Evolutionary conservation across 495 filamentous ascomycete species (phyloP), one percentile per base, ranked within the genome.

Genomic region (Aspergillus biplanus): DNA sequence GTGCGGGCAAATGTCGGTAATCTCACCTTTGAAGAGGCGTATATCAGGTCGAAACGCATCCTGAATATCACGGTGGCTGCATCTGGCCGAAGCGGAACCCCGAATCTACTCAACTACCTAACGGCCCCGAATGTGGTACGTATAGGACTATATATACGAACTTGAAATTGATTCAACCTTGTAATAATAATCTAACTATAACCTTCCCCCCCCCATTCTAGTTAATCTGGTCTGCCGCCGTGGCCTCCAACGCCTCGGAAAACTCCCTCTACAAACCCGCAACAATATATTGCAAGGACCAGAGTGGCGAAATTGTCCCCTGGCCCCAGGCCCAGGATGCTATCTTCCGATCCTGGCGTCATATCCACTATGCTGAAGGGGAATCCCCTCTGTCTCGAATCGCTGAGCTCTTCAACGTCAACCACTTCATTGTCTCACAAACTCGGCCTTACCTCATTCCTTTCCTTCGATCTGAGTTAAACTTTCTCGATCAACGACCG

Each of bases 381-480:
- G 89, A 94, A 69, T 90, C 90, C 2, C 94, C 94, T 0, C 84
- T 97, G 5, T 82, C 86, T 42, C 87, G 94, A 49, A 90, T 97
- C 57, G 89, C 92, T 7, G 90, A 96, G 73, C 87, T 97, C 33
- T 97, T 97, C 83, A 97, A 97, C 72, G 93, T 97, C 69, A 98
- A 97, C 73, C 93, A 97, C 74, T 97, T 97, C 76, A 96, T 98
- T 68, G 92, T 97, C 61, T 97, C 93, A 1, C 94, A 97, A 74
- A 91, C 95, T 56, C 93, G 97, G 65, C 94, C 94, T 3, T 96
- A 96, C 67, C 88, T 97, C 37, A 89, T 97, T 65, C 94, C 94
- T 3, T 96, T 97, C 69, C 79, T 97, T 3, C 87, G 88, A 35
- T 87, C 86, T 44, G 91, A 96, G 64, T 86, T 92, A 73, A 89